Evolutionary conservation across 805 yeast species (phyloP).

Genomic region (Monosporozyma yasuniensis): DNA sequence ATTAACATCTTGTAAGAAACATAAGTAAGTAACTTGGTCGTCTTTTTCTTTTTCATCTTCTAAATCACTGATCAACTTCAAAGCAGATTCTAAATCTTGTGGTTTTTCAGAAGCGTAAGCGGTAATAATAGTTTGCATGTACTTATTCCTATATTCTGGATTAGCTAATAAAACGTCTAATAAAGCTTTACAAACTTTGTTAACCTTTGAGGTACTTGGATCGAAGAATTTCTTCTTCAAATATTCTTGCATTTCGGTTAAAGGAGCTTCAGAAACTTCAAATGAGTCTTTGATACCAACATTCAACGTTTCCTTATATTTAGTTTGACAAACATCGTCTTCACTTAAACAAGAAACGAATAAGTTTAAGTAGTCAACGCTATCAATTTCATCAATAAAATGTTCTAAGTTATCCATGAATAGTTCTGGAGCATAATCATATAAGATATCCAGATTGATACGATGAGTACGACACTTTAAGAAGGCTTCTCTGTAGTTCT

Average conservation of each 20-base stretch:
- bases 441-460: conserved; percentile 79
- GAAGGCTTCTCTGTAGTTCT: conserved; percentile 65
- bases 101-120: conserved; percentile 91
- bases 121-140: conserved; percentile 72
- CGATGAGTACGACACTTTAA: conserved; percentile 81
- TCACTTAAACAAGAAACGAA: conserved; percentile 79
- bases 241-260: conserved; percentile 34
- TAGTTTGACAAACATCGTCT: conserved; percentile 75
- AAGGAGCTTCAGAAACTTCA: conserved; percentile 25
- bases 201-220: conserved; percentile 50
- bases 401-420: conserved; percentile 55
- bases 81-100: conserved; percentile 70
- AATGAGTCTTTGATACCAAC: conserved; percentile 22
- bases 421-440: conserved; percentile 73
- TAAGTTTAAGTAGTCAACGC: conserved; percentile 71
- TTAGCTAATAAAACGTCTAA: conserved; percentile 43
- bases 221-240: conserved; percentile 34
- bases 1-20: conserved; percentile 86
- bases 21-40: conserved; percentile 67
- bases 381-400: conserved; percentile 62
- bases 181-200: conserved; percentile 66
- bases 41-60: conserved; percentile 44
- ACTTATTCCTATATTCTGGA: conserved; percentile 45
- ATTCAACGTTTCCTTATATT: conserved; percentile 65
- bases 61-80: conserved; percentile 49